Percentiles rank a stretch among this genome's conserved stretches.
Evolutionary conservation across 2,329 filamentous ascomycete species (phyloP).

Genomic region (Curvularia sp.): DNA sequence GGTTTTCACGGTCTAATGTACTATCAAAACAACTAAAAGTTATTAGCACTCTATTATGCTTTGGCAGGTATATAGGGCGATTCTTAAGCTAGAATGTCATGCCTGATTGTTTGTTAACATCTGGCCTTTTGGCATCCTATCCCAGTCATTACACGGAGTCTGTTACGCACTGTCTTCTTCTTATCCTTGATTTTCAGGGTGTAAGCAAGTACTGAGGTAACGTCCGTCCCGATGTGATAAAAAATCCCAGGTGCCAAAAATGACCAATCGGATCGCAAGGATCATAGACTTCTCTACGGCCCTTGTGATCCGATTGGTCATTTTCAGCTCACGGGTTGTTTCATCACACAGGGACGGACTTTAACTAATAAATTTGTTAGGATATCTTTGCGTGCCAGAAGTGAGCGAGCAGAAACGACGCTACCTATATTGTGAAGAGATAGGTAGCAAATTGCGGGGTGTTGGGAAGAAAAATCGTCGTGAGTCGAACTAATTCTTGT

Average conservation of each 20-base stretch:
- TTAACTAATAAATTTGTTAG: constrained; percentile 4
- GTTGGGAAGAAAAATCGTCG: constrained; percentile 4
- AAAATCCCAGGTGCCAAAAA: background rate
- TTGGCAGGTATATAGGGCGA: constrained; percentile 1
- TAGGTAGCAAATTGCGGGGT: constrained; percentile 11
- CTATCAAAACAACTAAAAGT: constrained; percentile 7
- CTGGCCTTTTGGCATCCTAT: too few species aligned
- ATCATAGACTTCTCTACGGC: background rate
- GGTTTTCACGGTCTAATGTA: constrained; percentile 8
- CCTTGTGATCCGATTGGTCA: background rate
- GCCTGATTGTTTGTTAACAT: constrained; percentile 3
- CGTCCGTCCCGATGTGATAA: background rate
- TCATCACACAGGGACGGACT: background rate
- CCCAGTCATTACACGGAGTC: constrained; percentile 2
- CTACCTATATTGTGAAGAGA: constrained; percentile 15
- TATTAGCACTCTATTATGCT: background rate
- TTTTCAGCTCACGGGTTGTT: background rate
- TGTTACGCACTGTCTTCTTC: constrained; percentile 3
- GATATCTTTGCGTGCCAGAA: constrained; percentile 8
- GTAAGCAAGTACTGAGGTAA: constrained; percentile 6
- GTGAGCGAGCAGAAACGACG: constrained; percentile 4
- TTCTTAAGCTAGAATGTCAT: background rate
- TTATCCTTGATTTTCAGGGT: background rate
- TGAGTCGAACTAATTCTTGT: constrained; percentile 6
- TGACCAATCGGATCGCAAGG: constrained; percentile 1